Base-by-base conservation (phyloP, 805 yeast genomes). In the Cyberlindnera japonica region DNA sequence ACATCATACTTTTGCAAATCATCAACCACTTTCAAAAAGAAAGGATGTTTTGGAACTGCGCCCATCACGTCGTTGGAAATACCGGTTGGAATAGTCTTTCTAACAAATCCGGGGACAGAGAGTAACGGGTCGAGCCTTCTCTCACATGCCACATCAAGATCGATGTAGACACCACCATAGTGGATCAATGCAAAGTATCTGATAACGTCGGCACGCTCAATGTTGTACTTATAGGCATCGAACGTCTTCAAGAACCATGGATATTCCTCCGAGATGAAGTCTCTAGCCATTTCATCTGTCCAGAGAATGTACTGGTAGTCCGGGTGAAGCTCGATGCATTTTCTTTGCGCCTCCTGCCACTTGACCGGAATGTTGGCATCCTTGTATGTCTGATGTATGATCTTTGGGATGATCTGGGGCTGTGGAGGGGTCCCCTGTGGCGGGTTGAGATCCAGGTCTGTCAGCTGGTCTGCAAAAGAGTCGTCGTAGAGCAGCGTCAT, bases 61-160 rank as follows among this genome's bases (percentile, higher is more conserved):
- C 95, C 96, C 95, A 90, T 84, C 13, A 89, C 89, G 59, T 89
- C 96, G 61, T 90, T 90, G 5, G 95, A 85, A 29, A 90, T 78
- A 38, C 97, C 97, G 0, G 95, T 83, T 19, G 97, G 97, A 5
- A 75, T 64, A 1, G 97, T 89, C 57, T 86, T 85, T 48, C 96
- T 72, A 12, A 85, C 88, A 67, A 86, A 86, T 2, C 95, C 95
- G 1, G 95, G 90, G 5, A 79, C 84, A 2, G 82, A 74, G 43
- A 89, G 72, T 42, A 90, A 65, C 1, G 95, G 95, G 58, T 89
- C 96, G 49, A 90, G 67, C 45, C 74, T 72, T 45, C 89, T 71
- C 49, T 75, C 75, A 62, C 96, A 88, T 7, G 93, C 95, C 59
- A 85, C 95, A 58, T 89, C 97, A 50, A 90, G 67, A 62, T 89